Percentiles rank a stretch among this genome's conserved stretches.
Conservation (phyloP, 2,329 filamentous ascomycete species). For the Graphium sp. region DNA sequence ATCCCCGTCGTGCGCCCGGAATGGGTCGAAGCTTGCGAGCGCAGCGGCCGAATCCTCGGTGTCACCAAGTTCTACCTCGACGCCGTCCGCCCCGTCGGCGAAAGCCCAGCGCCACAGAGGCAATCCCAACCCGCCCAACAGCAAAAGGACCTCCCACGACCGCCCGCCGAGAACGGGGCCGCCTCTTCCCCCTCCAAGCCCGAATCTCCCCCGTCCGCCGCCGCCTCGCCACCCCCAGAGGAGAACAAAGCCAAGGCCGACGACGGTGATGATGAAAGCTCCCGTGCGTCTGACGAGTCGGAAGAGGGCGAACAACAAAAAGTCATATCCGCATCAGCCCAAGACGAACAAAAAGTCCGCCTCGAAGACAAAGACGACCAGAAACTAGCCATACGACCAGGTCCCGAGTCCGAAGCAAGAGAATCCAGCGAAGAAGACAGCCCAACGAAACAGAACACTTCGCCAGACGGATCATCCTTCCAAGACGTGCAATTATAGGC, state of each 20-base stretch:
- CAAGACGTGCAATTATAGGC: slow-evolving; percentile 47
- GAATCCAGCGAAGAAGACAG: slow-evolving; percentile 11
- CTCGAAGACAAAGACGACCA: slow-evolving; percentile 37
- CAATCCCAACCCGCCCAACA: slow-evolving; percentile 9
- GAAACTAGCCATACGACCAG: slow-evolving; percentile 31
- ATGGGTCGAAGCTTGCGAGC: slow-evolving; percentile 94
- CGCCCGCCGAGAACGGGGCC: slow-evolving; percentile 8
- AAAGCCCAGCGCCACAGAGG: slow-evolving; percentile 19
- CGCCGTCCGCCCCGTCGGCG: slow-evolving; percentile 38
- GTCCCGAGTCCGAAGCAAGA: slow-evolving; percentile 9
- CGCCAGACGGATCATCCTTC: slow-evolving; percentile 42
- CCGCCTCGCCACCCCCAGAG: slow-evolving; percentile 2
- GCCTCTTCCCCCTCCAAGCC: slow-evolving; percentile 5
- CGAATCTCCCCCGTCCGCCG: slow-evolving; percentile 7
- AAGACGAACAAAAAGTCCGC: slow-evolving; percentile 38
- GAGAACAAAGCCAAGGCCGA: slow-evolving; percentile 6
- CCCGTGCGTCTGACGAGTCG: slow-evolving; percentile 13
- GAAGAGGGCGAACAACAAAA: slow-evolving; percentile 17
- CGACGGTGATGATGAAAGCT: slow-evolving; percentile 10
- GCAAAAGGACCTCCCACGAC: slow-evolving; percentile 17
- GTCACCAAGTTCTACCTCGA: slow-evolving; percentile 95
- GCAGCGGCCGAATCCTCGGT: slow-evolving; percentile 79
- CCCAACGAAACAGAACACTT: slow-evolving; percentile 22
- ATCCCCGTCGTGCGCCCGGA: slow-evolving; percentile 93
- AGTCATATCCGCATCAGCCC: slow-evolving; percentile 11